Conservation (phyloP, 192 early-diverging fungal genomes). For the Cladochytrium replicatum region DNA sequence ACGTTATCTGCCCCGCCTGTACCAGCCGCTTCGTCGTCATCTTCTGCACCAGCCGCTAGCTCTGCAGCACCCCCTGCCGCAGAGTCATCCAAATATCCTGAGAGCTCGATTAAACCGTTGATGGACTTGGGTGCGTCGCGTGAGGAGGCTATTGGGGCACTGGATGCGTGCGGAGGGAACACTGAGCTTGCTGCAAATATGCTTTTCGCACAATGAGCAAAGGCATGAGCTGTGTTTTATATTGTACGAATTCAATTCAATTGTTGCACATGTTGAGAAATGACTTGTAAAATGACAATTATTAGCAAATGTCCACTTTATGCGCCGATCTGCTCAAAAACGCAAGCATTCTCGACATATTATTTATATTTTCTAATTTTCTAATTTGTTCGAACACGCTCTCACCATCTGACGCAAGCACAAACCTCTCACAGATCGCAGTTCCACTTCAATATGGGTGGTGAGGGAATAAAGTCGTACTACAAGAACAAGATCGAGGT, state of each 20-base stretch:
- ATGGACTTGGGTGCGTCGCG: conserved; percentile 70
- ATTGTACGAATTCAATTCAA: background rate
- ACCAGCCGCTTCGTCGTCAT: conserved; percentile 21
- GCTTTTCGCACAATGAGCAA: no score
- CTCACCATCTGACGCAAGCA: no score
- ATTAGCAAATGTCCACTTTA: no score
- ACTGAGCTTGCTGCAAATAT: conserved; percentile 77
- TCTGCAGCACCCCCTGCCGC: conserved; percentile 15
- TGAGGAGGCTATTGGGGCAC: conserved; percentile 64
- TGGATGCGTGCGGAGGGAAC: conserved; percentile 75
- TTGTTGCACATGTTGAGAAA: no score
- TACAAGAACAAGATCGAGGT: conserved; percentile 50
- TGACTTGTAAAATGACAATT: no score
- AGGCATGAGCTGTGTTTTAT: no score
- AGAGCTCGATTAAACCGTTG: conserved; percentile 59
- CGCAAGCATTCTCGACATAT: no score
- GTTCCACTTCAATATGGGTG: no score
- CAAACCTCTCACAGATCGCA: no score
- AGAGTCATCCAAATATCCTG: conserved; percentile 33
- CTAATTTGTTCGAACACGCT: no score
- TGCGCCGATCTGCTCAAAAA: no score
- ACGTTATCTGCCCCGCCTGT: conserved; percentile 7
- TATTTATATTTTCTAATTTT: no score
- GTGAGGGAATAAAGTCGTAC: conserved; percentile 33
- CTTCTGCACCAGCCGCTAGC: conserved; percentile 11